Evolutionary conservation across 805 yeast genomes (phyloP).

Genomic region (Candida quercuum): DNA sequence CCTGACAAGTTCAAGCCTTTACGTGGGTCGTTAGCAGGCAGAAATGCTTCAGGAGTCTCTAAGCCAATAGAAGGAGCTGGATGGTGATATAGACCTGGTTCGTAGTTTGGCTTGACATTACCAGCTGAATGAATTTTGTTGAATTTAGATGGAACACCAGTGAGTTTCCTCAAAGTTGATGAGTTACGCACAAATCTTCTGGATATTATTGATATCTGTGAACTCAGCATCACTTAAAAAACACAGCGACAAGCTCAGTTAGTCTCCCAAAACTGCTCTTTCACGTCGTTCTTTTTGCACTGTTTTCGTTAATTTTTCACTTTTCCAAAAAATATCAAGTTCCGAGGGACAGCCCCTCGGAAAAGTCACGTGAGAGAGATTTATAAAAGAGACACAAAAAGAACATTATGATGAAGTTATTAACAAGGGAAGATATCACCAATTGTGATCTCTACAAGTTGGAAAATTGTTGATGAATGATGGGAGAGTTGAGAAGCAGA

Average conservation of each 20-base stretch:
- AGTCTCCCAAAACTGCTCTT: too few relatives aligned
- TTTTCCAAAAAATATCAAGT: too few relatives aligned
- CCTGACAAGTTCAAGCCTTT: conserved; percentile 29
- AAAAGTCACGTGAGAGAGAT: too few relatives aligned
- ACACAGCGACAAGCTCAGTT: neutral
- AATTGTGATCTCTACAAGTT: too few relatives aligned
- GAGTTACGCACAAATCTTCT: neutral
- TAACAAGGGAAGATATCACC: too few relatives aligned
- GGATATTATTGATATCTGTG: neutral
- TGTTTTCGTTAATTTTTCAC: neutral
- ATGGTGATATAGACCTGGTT: conserved; percentile 52
- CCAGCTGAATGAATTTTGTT: conserved; percentile 60
- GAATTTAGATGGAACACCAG: conserved; percentile 47
- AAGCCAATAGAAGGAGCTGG: conserved; percentile 60
- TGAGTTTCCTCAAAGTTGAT: conserved; percentile 6
- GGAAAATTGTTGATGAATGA: too few relatives aligned
- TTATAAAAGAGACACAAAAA: too few relatives aligned
- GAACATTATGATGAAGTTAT: too few relatives aligned
- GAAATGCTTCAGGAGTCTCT: conserved; percentile 62
- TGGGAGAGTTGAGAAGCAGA: neutral
- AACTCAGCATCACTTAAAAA: neutral
- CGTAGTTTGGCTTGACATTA: conserved; percentile 47
- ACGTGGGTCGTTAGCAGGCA: conserved; percentile 60
- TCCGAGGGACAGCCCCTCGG: too few relatives aligned
- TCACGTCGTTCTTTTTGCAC: neutral